Conservation (phyloP, 2,329 filamentous ascomycete species). For the Dissoconium aciculare region DNA sequence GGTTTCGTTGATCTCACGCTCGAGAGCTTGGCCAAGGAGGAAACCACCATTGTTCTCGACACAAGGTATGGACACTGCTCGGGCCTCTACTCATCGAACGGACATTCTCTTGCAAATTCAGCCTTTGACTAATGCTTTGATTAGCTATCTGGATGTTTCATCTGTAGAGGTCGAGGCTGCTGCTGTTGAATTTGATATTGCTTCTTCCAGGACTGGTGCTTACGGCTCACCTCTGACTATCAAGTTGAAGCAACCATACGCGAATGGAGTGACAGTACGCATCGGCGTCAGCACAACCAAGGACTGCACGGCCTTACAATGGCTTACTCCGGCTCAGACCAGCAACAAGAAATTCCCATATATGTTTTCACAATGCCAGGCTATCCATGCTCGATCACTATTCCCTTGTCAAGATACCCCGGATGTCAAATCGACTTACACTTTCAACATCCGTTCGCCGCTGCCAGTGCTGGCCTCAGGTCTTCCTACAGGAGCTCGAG, state of each 20-base stretch:
- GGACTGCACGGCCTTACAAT: constrained; percentile 83
- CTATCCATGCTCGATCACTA: constrained; percentile 82
- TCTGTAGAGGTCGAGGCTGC: constrained; percentile 55
- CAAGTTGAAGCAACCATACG: constrained; percentile 22
- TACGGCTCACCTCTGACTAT: constrained; percentile 60
- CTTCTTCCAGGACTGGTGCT: constrained; percentile 51
- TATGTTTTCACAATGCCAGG: constrained; percentile 97
- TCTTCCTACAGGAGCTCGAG: constrained; percentile 42
- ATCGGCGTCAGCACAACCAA: constrained; percentile 58
- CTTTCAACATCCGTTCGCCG: constrained; percentile 73
- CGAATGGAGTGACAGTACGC: constrained; percentile 12
- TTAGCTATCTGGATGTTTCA: constrained; percentile 54
- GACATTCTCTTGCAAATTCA: background rate
- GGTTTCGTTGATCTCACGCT: constrained; percentile 66
- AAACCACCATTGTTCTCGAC: constrained; percentile 67
- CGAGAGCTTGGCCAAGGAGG: constrained; percentile 58
- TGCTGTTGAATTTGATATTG: constrained; percentile 53
- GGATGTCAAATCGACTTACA: constrained; percentile 89
- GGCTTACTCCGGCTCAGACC: constrained; percentile 85
- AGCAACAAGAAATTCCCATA: constrained; percentile 93
- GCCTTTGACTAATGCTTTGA: background rate
- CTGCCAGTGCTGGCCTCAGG: constrained; percentile 88
- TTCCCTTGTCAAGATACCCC: constrained; percentile 97
- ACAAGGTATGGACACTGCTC: too few species aligned
- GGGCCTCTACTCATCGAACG: background rate